These are phyloP conservation scores for Eucalyptus curtisii DNA, from an alignment of 345 rosid genomes.

Conservation along the genomic window DNA sequence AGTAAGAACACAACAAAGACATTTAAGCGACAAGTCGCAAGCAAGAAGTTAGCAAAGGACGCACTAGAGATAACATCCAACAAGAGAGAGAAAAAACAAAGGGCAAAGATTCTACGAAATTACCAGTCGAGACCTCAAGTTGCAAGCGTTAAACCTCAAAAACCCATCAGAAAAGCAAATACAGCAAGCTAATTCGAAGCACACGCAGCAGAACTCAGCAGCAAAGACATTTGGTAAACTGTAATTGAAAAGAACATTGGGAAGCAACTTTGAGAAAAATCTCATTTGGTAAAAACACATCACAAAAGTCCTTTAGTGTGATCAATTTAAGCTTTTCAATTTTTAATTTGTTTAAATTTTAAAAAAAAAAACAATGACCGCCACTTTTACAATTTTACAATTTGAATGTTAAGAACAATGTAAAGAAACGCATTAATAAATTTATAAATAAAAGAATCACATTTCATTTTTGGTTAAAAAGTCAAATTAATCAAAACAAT, in stretches of 20 bases:
- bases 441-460: no score
- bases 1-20: background rate
- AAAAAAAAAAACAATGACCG: fast-evolving
- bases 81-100: background rate
- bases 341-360: no score
- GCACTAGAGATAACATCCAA: background rate
- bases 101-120: background rate
- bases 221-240: fast-evolving
- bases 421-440: fast-evolving
- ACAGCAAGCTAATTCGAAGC: fast-evolving
- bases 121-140: fast-evolving
- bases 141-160: background rate
- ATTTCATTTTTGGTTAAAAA: no score
- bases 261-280: fast-evolving
- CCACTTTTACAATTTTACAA: fast-evolving
- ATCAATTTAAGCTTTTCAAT: fast-evolving
- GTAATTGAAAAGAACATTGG: no score
- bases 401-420: no score
- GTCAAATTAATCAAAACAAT: fast-evolving
- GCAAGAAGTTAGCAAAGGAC: background rate
- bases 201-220: fast-evolving
- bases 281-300: no score
- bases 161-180: background rate
- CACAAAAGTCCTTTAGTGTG: fast-evolving
- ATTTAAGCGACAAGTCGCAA: background rate